phyloP scores from a whole-genome alignment of 192 early-diverging fungal species.

The Entophlyctis luteolus region DNA sequence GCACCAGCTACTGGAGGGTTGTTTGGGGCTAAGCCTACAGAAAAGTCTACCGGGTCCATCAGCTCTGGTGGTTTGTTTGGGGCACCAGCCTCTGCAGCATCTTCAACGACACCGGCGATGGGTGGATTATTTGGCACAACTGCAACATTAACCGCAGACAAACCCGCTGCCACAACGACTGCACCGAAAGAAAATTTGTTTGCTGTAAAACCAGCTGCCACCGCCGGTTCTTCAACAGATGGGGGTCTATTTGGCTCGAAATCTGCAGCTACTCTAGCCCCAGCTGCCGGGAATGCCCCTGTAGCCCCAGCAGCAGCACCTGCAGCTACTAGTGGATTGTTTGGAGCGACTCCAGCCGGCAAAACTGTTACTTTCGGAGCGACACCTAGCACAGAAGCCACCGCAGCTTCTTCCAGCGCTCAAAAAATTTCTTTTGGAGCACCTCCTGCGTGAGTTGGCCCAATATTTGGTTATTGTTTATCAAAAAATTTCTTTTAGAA shows the following conservation, averaged over 20 bases:
- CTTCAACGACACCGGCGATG: neutral
- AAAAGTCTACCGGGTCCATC: neutral
- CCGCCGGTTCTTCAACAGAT: neutral
- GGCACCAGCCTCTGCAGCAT: slow-evolving; percentile 1
- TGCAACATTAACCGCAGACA: neutral
- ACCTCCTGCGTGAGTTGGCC: too few species aligned
- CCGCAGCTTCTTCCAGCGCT: neutral
- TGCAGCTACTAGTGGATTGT: slow-evolving; percentile 11
- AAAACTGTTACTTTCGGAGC: slow-evolving; percentile 31
- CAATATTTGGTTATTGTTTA: slow-evolving; percentile 14
- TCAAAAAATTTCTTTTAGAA: neutral
- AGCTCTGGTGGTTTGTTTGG: slow-evolving; percentile 16
- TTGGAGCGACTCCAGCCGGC: slow-evolving; percentile 29
- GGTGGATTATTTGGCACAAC: neutral
- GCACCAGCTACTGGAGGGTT: neutral
- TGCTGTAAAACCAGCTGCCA: slow-evolving; percentile 14
- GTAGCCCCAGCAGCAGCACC: slow-evolving; percentile 16
- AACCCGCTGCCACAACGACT: slow-evolving; percentile 19
- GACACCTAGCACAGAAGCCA: neutral
- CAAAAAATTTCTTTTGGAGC: slow-evolving; percentile 5
- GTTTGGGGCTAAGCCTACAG: neutral
- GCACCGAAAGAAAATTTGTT: slow-evolving; percentile 24
- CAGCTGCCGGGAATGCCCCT: neutral
- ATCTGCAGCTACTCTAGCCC: neutral
- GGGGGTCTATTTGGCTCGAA: slow-evolving; percentile 14